phyloP scores from a whole-genome alignment of 768 basidiomycete species.

The Peribolospora kevripleyi region DNA sequence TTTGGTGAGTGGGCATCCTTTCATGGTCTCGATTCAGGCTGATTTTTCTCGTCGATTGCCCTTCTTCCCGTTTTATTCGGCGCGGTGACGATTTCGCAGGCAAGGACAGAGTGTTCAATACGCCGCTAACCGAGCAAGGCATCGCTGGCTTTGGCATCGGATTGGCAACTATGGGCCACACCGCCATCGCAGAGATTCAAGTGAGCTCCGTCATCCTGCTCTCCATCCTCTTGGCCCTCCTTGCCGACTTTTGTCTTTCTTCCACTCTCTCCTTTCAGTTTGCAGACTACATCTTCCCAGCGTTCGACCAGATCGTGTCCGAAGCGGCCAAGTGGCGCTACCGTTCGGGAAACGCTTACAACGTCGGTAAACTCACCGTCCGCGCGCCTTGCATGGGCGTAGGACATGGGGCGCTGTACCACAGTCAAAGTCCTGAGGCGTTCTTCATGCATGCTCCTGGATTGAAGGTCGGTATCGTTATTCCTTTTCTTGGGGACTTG shows the following conservation, averaged over 20 bases:
- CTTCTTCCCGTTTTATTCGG: background rate
- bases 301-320: constrained; percentile 89
- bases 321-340: constrained; percentile 86
- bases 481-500: too few relatives aligned
- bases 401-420: constrained; percentile 73
- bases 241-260: background rate
- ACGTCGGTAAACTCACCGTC: constrained; percentile 29
- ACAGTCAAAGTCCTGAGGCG: constrained; percentile 84
- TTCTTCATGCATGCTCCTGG: constrained; percentile 81
- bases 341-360: constrained; percentile 59
- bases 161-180: constrained; percentile 74
- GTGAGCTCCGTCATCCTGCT: constrained; percentile 18
- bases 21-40: constrained; percentile 4
- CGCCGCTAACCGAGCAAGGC: constrained; percentile 43
- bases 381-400: constrained; percentile 69
- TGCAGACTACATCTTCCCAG: constrained; percentile 74
- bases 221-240: too few relatives aligned
- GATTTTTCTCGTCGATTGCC: background rate
- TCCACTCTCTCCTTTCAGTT: constrained; percentile 28
- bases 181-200: constrained; percentile 72
- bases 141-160: constrained; percentile 90
- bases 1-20: constrained; percentile 36
- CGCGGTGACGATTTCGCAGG: constrained; percentile 26
- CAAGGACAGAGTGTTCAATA: constrained; percentile 81
- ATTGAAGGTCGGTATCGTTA: constrained; percentile 35